Base-by-base conservation (phyloP, 1,284 basidiomycete species). In the Fomitiporia mediterranea region DNA sequence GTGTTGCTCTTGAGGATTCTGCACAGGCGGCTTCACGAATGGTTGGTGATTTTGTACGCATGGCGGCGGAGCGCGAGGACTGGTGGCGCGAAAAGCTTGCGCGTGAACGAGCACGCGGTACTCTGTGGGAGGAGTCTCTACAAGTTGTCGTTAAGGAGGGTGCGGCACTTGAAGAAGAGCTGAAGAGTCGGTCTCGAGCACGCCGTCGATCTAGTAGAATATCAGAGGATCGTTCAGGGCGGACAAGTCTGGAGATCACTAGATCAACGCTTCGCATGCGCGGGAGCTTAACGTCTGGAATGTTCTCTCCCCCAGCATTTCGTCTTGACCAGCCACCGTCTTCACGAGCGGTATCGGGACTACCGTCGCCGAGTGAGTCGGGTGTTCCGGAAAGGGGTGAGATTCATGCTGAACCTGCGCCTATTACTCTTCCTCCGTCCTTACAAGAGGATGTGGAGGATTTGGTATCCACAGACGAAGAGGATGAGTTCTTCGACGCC, bases 401-500 rank as follows among this genome's bases (percentile, higher is more conserved):
- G 53, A n/a, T 39, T 49, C 30, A 56, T 53, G 21, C 28, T 63
- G 28, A 30, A 47, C 30, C 55, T 53, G n/a, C 39, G 15, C 19
- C 30, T 2, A 28, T 44, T 25, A 42, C 49, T 55, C 34, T 54
- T 42, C 42, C 57, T 23, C 56, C 51, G 4, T 48, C 58, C 0
- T 54, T 62, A 3, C 57, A 57, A 53, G 44, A 59, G 37, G 63
- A 56, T 15, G 75, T 75, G 8, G 71, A 73, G 0, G 75, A 78
- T 1, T 77, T 75, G 13, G 68, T 67, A 34, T 86, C 87, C 44
- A 89, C 88, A 1, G 93, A 95, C 62, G 91, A 92, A 51, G 93
- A 95, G 66, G 94, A 98, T 72, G 94, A 98, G 71, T 98, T 98
- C 73, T 98, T 97, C 66, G 96, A 98, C 68, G 94, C 95, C 17